A percentile compares a stretch with the other conserved stretches of the same genome.
phyloP scores from a whole-genome alignment of 352 stramenopile genomes.

The Globisporangium alternatum region DNA sequence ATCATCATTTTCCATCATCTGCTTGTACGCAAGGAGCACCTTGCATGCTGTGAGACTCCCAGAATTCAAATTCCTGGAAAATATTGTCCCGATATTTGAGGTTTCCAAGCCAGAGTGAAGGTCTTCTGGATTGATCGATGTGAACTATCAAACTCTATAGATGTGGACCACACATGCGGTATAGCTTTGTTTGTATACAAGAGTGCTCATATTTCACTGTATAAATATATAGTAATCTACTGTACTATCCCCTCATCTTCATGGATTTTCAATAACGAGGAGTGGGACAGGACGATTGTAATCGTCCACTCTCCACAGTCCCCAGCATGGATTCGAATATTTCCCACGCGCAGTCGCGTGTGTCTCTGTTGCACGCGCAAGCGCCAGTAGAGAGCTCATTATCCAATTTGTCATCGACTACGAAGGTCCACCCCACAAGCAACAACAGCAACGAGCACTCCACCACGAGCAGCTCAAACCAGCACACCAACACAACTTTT shows the following conservation, averaged over 20 bases:
- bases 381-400: not conserved
- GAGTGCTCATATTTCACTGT: not conserved
- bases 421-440: slow-evolving; percentile 2
- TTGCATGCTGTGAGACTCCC: not conserved
- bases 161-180: too few species aligned
- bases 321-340: not conserved
- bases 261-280: slow-evolving; percentile 1
- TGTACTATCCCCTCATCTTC: not conserved
- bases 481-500: not conserved
- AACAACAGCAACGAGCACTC: not conserved
- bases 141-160: too few species aligned
- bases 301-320: slow-evolving; percentile 1
- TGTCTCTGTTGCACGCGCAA: not conserved
- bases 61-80: slow-evolving; percentile 1
- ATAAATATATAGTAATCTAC: not conserved
- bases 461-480: not conserved
- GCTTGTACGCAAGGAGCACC: not conserved
- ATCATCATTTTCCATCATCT: not conserved
- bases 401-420: slow-evolving; percentile 9
- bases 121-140: not conserved
- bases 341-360: not conserved
- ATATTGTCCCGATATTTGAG: too few species aligned
- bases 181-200: not conserved
- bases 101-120: not conserved
- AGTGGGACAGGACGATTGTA: not conserved